Conservation (phyloP, 371 early-diverging fungal species). For the Mucor irregularis region DNA sequence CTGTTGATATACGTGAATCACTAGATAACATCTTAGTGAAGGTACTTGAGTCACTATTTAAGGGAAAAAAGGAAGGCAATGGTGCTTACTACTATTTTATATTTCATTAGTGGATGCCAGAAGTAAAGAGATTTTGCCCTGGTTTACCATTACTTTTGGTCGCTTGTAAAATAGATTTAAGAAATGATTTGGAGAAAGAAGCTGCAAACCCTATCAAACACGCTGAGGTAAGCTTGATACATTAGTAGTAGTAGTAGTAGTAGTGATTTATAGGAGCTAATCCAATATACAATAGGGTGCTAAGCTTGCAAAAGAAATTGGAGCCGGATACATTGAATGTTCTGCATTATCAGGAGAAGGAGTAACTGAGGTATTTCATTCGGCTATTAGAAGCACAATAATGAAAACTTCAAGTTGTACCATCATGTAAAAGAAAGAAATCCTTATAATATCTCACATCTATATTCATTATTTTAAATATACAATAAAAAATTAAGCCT, state of each 20-base stretch:
- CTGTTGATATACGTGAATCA: conserved; percentile 47
- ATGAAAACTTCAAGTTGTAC: conserved; percentile 14
- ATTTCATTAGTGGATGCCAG: conserved; percentile 48
- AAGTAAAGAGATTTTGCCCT: conserved; percentile 48
- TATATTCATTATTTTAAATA: too few relatives aligned
- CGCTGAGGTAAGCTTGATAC: too few relatives aligned
- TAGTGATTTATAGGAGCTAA: neutral
- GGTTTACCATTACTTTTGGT: conserved; percentile 46
- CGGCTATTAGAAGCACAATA: conserved; percentile 26
- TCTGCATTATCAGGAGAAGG: conserved; percentile 33
- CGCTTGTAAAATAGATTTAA: conserved; percentile 53
- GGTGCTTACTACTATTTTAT: neutral
- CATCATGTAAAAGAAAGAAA: conserved; percentile 26
- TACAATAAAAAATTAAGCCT: too few relatives aligned
- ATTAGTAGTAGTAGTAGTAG: too few relatives aligned
- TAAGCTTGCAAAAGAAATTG: conserved; percentile 23
- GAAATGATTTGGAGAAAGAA: conserved; percentile 38
- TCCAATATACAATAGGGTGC: conserved; percentile 13
- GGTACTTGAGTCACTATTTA: too few relatives aligned
- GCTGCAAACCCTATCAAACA: too few relatives aligned
- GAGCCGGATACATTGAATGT: conserved; percentile 33
- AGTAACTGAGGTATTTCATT: conserved; percentile 27
- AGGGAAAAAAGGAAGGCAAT: neutral
- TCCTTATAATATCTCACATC: too few relatives aligned
- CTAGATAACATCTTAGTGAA: conserved; percentile 42